A percentile compares a stretch with the other conserved stretches of the same genome.
Conservation (phyloP, 2,329 filamentous ascomycete genomes). For the Aspergillus proliferans region DNA sequence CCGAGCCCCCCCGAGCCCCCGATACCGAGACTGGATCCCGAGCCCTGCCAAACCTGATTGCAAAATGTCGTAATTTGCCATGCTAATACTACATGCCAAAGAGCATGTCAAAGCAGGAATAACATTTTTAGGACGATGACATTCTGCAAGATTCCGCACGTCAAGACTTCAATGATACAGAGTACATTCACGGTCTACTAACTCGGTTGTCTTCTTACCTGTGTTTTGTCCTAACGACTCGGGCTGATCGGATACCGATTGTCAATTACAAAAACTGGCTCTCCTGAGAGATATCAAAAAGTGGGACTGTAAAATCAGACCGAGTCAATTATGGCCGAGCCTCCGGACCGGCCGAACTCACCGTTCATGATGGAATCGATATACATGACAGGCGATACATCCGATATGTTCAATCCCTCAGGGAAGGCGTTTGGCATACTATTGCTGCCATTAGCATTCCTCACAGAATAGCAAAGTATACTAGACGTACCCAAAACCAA, state of each 20-base stretch:
- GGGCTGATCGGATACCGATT: neutral
- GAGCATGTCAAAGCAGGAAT: too few relatives aligned
- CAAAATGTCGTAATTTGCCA: too few relatives aligned
- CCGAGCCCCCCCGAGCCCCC: too few relatives aligned
- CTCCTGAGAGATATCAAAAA: slow-evolving; percentile 18
- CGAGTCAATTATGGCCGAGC: neutral
- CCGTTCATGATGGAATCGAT: slow-evolving; percentile 26
- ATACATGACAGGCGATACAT: slow-evolving; percentile 20
- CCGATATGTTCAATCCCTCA: slow-evolving; percentile 9
- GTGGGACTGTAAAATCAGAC: slow-evolving; percentile 10
- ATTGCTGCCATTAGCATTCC: neutral
- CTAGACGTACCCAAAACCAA: neutral
- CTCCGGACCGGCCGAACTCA: neutral
- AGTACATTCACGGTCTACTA: too few relatives aligned
- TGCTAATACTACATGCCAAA: too few relatives aligned
- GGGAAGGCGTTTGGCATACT: slow-evolving; percentile 6
- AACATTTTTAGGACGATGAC: too few relatives aligned
- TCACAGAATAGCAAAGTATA: neutral
- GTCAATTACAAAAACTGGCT: slow-evolving; percentile 2
- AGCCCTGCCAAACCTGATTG: too few relatives aligned
- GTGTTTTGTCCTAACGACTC: neutral
- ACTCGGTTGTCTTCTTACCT: too few relatives aligned
- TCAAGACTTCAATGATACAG: too few relatives aligned
- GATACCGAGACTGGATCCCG: too few relatives aligned
- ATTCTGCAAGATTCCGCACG: too few relatives aligned